Evolutionary conservation across 768 basidiomycete species (phyloP).

Genomic region (Russula virescens): DNA sequence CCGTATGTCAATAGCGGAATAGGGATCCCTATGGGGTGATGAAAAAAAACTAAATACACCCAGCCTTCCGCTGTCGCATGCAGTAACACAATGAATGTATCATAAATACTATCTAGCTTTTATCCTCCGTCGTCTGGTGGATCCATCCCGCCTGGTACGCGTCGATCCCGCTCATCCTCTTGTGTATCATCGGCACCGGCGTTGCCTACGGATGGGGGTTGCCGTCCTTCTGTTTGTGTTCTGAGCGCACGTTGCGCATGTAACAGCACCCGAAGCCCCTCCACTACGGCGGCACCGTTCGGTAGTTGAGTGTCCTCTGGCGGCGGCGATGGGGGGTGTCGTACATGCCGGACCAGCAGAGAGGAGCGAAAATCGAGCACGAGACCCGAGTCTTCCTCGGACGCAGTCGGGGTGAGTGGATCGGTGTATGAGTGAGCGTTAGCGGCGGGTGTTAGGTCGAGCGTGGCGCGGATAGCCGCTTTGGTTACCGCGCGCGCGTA

Average conservation of each 20-base stretch:
- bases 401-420: slow-evolving; percentile 11
- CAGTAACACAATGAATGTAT: slow-evolving; percentile 11
- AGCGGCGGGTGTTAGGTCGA: slow-evolving; percentile 35
- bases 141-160: slow-evolving; percentile 31
- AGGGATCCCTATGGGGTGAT: neutral
- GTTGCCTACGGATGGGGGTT: slow-evolving; percentile 25
- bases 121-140: slow-evolving; percentile 15
- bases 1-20: neutral
- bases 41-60: slow-evolving; percentile 5
- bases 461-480: slow-evolving; percentile 26
- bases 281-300: slow-evolving; percentile 49
- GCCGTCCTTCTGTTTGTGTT: slow-evolving; percentile 20
- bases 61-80: slow-evolving; percentile 3
- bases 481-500: slow-evolving; percentile 38
- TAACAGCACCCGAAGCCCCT: slow-evolving; percentile 41
- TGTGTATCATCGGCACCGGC: slow-evolving; percentile 29
- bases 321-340: slow-evolving; percentile 44
- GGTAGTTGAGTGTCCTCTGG: slow-evolving; percentile 44
- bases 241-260: slow-evolving; percentile 40
- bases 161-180: slow-evolving; percentile 28
- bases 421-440: slow-evolving; percentile 28
- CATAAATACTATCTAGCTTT: slow-evolving; percentile 6
- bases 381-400: slow-evolving; percentile 18
- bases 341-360: slow-evolving; percentile 50
- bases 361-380: slow-evolving; percentile 54